Conservation (phyloP, 1,139 yeast genomes). For the Zygoascus meyerae region DNA sequence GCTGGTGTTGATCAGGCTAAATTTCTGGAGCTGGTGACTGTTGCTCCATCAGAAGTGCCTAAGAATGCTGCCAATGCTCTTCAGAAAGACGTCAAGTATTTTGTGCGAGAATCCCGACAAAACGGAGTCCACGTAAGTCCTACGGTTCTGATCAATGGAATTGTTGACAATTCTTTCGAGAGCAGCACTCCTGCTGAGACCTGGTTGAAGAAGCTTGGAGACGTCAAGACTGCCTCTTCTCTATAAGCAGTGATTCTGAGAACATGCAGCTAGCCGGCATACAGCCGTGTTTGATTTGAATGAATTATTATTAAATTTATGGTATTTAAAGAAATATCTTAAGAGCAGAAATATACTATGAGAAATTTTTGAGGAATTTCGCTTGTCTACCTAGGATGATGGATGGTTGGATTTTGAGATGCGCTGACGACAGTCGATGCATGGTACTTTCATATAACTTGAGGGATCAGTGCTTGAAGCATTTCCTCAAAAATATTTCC, state of each 20-base stretch:
- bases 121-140: slow-evolving; percentile 83
- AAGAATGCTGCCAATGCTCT: slow-evolving; percentile 56
- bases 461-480: too few relatives aligned
- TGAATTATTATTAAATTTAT: background rate
- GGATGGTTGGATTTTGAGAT: too few relatives aligned
- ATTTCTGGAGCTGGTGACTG: slow-evolving; percentile 28
- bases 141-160: slow-evolving; percentile 69
- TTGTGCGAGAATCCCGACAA: slow-evolving; percentile 66
- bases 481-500: too few relatives aligned
- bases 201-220: slow-evolving; percentile 28
- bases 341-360: too few relatives aligned
- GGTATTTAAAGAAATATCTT: background rate
- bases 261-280: too few relatives aligned
- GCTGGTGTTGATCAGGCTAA: slow-evolving; percentile 30
- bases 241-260: slow-evolving; percentile 1
- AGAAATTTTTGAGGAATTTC: too few relatives aligned
- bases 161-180: slow-evolving; percentile 42
- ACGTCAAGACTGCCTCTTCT: slow-evolving; percentile 13
- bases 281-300: too few relatives aligned
- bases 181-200: slow-evolving; percentile 30
- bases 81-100: slow-evolving; percentile 61
- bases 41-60: slow-evolving; percentile 32
- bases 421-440: too few relatives aligned
- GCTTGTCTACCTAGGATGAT: too few relatives aligned
- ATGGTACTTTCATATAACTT: too few relatives aligned